Base-by-base conservation (phyloP, 805 yeast species). In the Scheffersomyces lignosus region DNA sequence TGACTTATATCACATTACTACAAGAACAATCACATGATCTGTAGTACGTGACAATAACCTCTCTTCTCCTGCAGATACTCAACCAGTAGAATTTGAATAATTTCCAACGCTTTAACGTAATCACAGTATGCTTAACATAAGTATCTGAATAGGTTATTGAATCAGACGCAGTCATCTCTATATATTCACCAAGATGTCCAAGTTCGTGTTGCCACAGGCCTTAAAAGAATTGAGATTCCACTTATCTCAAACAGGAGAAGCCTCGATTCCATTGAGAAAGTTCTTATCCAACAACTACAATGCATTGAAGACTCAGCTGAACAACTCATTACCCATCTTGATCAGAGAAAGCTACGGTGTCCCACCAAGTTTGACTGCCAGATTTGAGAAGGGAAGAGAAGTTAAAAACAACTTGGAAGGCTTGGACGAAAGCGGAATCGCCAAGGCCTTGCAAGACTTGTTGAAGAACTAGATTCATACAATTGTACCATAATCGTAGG, bases 221-320 rank as follows among this genome's bases (percentile, higher is more conserved):
- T 73, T 87, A 47, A 85, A 73, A 58, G 96, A 87, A 70, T 71
- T 87, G 54, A 77, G 96, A 62, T 83, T 86, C 64, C 88, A 87
- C 55, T 71, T 87, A 46, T 82, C 88, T 22, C 93, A 84, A 62
- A 73, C 82, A n/a, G 84, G 85, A n/a, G 78, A 78, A 44, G 78
- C 87, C 4, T 78, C 90, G 10, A 71, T 67, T 7, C 79, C 84
- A 5, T 68, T 86, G 50, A 79, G 87, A 61, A 64, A 76, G 13
- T 87, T 83, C 54, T 66, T 87, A 45, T 62, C 75, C 32, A 69
- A 74, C 38, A 70, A 80, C 52, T 87, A 87, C 61, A 80, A 84
- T n/a, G 52, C 68, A n/a, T 64, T 87, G 51, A 75, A 77, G 56
- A 56, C 76, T 41, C 62, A 63, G 41, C 56, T 63, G 45, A 78